A percentile compares a stretch with the other conserved stretches of the same genome.
These are phyloP conservation scores for Lactarius sanguifluus DNA, from an alignment of 768 basidiomycete species.

Conservation along the genomic window DNA sequence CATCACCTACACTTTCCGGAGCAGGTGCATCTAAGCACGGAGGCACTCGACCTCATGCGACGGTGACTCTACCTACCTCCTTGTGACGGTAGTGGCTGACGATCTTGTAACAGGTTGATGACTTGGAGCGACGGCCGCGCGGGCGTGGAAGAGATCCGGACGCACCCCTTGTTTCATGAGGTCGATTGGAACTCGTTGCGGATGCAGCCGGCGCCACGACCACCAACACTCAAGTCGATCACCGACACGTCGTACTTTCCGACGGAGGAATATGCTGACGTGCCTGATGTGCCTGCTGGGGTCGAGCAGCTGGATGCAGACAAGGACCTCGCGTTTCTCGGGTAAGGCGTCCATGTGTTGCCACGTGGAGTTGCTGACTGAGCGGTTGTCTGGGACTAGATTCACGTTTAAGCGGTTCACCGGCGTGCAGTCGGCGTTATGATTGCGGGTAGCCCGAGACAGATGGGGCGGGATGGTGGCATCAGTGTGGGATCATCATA, in stretches of 20 bases:
- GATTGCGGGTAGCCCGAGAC: background rate
- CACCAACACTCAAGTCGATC: constrained; percentile 87
- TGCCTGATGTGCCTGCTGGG: constrained; percentile 47
- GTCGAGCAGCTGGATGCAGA: constrained; percentile 45
- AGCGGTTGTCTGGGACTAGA: constrained; percentile 36
- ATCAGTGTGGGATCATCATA: no score
- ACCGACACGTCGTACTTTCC: constrained; percentile 98
- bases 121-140: constrained; percentile 79
- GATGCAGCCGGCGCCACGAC: constrained; percentile 88
- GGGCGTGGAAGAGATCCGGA: constrained; percentile 82
- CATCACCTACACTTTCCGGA: constrained; percentile 87
- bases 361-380: constrained; percentile 18
- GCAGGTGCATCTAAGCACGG: constrained; percentile 90
- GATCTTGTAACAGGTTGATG: constrained; percentile 58
- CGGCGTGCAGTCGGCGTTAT: constrained; percentile 29
- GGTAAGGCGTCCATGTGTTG: constrained; percentile 35
- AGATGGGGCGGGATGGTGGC: background rate
- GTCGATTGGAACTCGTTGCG: constrained; percentile 92
- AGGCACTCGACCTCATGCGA: constrained; percentile 86
- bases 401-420: constrained; percentile 81
- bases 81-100: background rate
- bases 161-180: constrained; percentile 89
- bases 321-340: constrained; percentile 61
- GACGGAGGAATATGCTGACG: constrained; percentile 88
- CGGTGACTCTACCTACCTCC: constrained; percentile 48